Conservation (phyloP, 2,329 filamentous ascomycete species). For the Ophiobolus disseminans region DNA sequence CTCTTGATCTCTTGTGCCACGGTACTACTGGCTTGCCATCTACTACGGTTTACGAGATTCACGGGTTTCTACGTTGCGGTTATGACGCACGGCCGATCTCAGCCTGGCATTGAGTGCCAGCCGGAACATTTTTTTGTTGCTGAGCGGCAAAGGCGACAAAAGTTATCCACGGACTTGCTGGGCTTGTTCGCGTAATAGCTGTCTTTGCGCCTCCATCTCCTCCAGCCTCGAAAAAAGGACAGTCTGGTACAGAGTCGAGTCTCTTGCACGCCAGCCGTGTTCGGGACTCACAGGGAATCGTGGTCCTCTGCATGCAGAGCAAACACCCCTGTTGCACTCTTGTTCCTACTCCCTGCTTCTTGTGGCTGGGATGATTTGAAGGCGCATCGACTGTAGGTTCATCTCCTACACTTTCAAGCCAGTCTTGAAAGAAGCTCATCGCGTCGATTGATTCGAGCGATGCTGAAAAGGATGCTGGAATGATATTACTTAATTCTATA, state of each 20-base stretch:
- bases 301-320: slow-evolving; percentile 50
- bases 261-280: slow-evolving; percentile 43
- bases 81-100: slow-evolving; percentile 20
- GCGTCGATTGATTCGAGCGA: slow-evolving; percentile 33
- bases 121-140: slow-evolving; percentile 45
- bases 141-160: slow-evolving; percentile 48
- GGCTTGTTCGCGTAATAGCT: slow-evolving; percentile 47
- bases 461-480: slow-evolving; percentile 61
- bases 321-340: slow-evolving; percentile 45
- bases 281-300: slow-evolving; percentile 31
- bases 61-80: slow-evolving; percentile 15
- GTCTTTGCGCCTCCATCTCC: slow-evolving; percentile 37
- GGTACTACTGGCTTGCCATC: slow-evolving; percentile 47
- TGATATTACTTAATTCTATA: slow-evolving; percentile 51
- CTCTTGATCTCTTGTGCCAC: slow-evolving; percentile 47
- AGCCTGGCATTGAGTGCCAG: slow-evolving; percentile 50
- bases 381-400: slow-evolving; percentile 55
- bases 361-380: slow-evolving; percentile 17
- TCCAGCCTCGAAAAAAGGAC: too few relatives aligned
- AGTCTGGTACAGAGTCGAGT: slow-evolving; percentile 23
- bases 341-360: slow-evolving; percentile 30
- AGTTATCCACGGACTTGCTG: slow-evolving; percentile 48
- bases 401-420: slow-evolving; percentile 63
- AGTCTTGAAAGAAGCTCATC: slow-evolving; percentile 49
- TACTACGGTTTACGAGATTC: slow-evolving; percentile 13